Conservation (phyloP, 192 early-diverging fungal genomes). For the Entomortierella lignicola region DNA sequence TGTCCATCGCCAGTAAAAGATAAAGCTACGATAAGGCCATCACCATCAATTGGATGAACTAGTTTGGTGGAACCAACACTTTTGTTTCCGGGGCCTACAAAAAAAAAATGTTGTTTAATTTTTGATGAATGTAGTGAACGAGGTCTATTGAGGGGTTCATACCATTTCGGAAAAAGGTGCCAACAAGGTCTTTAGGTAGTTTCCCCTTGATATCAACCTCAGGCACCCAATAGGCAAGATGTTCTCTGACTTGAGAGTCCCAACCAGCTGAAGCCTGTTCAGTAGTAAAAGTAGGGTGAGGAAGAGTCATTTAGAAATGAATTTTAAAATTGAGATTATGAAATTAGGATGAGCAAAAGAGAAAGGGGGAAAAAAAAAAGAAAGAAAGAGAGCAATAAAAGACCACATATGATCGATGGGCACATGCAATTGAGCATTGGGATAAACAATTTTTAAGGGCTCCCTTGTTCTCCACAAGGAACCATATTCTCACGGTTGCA, state of each 20-base stretch:
- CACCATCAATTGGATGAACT: conserved; percentile 46
- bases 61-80: conserved; percentile 29
- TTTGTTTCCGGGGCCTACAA: conserved; percentile 45
- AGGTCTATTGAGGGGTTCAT: no score
- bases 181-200: conserved; percentile 36
- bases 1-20: conserved; percentile 42
- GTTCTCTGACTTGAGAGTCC: conserved; percentile 38
- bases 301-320: conserved; percentile 1
- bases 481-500: no score
- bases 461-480: no score
- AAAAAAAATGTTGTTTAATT: no score
- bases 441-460: no score
- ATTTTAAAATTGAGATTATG: not conserved
- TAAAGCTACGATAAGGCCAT: conserved; percentile 36
- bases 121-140: no score
- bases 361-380: not conserved
- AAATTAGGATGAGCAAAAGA: not conserved
- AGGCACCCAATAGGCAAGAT: conserved; percentile 46
- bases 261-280: conserved; percentile 32
- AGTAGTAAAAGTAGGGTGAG: conserved; percentile 23
- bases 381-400: not conserved
- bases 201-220: conserved; percentile 42
- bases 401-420: no score
- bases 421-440: no score
- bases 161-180: conserved; percentile 57